Percentiles rank a stretch among this genome's conserved stretches.
These are phyloP conservation scores for Backusella sp. DNA, from an alignment of 192 early-diverging fungal species.

Conservation along the genomic window DNA sequence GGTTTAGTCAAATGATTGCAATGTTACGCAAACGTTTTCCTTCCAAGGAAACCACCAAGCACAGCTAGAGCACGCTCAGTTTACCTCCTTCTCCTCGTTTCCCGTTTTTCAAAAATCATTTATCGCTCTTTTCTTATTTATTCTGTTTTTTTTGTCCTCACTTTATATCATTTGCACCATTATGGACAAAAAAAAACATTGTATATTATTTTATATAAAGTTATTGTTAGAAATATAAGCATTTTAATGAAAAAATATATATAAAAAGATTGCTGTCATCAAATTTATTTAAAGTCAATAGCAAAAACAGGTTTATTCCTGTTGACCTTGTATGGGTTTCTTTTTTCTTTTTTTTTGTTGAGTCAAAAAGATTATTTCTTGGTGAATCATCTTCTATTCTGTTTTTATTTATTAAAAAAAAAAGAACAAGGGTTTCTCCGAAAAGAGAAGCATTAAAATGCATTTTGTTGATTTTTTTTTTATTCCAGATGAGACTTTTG, in stretches of 20 bases:
- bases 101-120: neutral
- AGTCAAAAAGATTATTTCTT: too few species aligned
- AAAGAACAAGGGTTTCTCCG: neutral
- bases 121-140: neutral
- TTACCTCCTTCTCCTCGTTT: neutral
- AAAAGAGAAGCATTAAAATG: neutral
- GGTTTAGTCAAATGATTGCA: conserved; percentile 58
- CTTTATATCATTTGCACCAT: neutral
- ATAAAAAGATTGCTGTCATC: neutral
- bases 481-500: neutral
- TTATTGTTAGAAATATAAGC: neutral
- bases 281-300: neutral
- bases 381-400: neutral
- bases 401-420: neutral
- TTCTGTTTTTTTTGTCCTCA: neutral
- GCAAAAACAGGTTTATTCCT: neutral
- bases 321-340: neutral
- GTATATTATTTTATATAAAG: neutral
- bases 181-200: neutral
- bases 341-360: too few species aligned
- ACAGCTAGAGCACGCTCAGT: neutral
- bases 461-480: neutral
- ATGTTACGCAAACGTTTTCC: conserved; percentile 44
- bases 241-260: too few species aligned
- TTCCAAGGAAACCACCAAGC: conserved; percentile 7